A percentile compares a stretch with the other conserved stretches of the same genome.
These are phyloP conservation scores for Cyanidioschyzon merolae DNA, from an alignment of 23 red algal species.

Conservation along the genomic window DNA sequence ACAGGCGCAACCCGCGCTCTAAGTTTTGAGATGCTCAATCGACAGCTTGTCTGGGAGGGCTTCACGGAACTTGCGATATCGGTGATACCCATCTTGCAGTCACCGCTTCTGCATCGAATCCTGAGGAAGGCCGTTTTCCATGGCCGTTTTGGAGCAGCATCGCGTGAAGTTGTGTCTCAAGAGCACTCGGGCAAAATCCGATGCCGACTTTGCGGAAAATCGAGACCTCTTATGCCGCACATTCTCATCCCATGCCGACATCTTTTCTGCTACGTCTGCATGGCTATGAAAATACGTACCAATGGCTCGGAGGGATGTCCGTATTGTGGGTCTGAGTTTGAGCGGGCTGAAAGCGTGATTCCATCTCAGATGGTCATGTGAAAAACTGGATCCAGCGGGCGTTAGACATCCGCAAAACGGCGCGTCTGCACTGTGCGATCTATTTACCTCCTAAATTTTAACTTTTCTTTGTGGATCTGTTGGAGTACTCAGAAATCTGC, in stretches of 20 bases:
- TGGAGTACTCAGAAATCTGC: no score
- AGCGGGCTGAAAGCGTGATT: no score
- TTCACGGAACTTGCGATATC: constrained; percentile 42
- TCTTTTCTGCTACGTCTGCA: constrained; percentile 37
- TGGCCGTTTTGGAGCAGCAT: neutral
- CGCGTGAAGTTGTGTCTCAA: neutral
- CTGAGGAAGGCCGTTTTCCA: neutral
- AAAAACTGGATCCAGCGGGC: no score
- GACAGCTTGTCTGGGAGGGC: constrained; percentile 44
- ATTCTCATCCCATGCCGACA: constrained; percentile 22
- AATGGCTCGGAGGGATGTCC: neutral
- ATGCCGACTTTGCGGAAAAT: constrained; percentile 24
- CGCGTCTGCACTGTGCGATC: no score
- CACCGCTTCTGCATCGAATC: neutral
- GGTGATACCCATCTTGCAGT: constrained; percentile 20
- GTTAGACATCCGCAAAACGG: no score
- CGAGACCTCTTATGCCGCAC: constrained; percentile 27
- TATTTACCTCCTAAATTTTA: no score
- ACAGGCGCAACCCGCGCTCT: constrained; percentile 7
- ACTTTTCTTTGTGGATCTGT: no score
- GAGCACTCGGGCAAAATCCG: neutral
- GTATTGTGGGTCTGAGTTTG: neutral
- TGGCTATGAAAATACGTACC: neutral
- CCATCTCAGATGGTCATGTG: no score
- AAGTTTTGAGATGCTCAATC: constrained; percentile 34